Conservation (phyloP, 2,329 filamentous ascomycete species). For the Apiospora hydei region DNA sequence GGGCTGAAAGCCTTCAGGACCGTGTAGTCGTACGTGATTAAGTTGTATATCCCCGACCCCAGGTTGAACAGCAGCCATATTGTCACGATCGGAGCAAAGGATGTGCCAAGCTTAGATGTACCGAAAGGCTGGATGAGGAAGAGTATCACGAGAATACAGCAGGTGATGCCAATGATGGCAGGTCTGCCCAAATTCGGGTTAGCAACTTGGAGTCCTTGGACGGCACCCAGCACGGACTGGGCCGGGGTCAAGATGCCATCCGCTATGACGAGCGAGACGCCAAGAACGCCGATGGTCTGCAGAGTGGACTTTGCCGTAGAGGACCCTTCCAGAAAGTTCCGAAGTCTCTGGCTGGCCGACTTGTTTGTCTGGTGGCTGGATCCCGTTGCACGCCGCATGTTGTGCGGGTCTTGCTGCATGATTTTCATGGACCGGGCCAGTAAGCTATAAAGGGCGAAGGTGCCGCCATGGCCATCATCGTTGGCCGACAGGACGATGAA, state of each 20-base stretch:
- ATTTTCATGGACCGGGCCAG: conserved; percentile 66
- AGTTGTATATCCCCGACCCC: conserved; percentile 66
- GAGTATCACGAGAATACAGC: conserved; percentile 66
- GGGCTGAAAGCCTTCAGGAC: conserved; percentile 62
- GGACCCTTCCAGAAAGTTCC: conserved; percentile 62
- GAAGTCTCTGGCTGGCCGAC: conserved; percentile 54
- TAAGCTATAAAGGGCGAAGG: conserved; percentile 69
- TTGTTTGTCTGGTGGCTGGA: conserved; percentile 57
- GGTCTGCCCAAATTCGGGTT: conserved; percentile 58
- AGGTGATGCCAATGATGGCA: conserved; percentile 67
- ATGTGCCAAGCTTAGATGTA: conserved; percentile 61
- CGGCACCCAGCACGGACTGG: conserved; percentile 70
- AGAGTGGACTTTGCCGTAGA: conserved; percentile 55
- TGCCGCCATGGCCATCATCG: conserved; percentile 72
- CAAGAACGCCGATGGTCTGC: conserved; percentile 66
- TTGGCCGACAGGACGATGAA: conserved; percentile 69
- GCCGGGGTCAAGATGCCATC: conserved; percentile 71
- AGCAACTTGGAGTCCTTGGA: conserved; percentile 66
- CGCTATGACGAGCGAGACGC: conserved; percentile 69
- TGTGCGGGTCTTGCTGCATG: conserved; percentile 61
- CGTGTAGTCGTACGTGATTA: conserved; percentile 54
- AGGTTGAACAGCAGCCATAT: conserved; percentile 69
- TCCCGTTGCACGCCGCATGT: conserved; percentile 59
- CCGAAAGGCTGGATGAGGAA: conserved; percentile 71
- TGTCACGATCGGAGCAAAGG: conserved; percentile 69